Conservation (phyloP, 2,329 filamentous ascomycete genomes). For the Neurospora sp. region DNA sequence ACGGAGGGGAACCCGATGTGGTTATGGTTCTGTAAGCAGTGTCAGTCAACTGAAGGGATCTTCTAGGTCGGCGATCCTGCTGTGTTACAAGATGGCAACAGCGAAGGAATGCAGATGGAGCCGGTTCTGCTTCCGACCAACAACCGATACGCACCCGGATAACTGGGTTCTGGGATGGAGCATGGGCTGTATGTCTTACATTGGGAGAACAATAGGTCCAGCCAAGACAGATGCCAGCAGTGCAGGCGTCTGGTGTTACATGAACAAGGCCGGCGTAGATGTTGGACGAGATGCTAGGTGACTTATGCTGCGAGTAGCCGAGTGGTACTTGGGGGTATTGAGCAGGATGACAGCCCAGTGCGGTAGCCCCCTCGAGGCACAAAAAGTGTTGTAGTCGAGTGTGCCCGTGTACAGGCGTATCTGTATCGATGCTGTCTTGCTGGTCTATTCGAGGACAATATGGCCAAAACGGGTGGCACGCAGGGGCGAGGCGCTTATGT, state of each 20-base stretch:
- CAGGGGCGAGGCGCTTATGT: background rate
- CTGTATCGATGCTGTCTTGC: slow-evolving; percentile 1
- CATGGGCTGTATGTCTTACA: slow-evolving; percentile 11
- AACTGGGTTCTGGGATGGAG: slow-evolving; percentile 14
- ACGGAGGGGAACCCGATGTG: background rate
- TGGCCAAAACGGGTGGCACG: background rate
- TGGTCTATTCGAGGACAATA: background rate
- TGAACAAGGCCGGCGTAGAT: slow-evolving; percentile 5
- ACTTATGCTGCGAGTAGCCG: slow-evolving; percentile 4
- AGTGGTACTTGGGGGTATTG: slow-evolving; percentile 6
- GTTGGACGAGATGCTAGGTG: background rate
- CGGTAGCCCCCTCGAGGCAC: background rate
- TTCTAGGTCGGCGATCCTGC: background rate
- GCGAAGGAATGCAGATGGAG: slow-evolving; percentile 5
- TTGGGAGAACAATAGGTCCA: slow-evolving; percentile 5
- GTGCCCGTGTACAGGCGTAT: background rate
- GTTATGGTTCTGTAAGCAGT: slow-evolving; percentile 5
- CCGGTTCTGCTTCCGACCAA: slow-evolving; percentile 7
- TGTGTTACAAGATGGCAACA: slow-evolving; percentile 5
- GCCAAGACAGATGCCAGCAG: slow-evolving; percentile 2
- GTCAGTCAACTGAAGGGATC: slow-evolving; percentile 8
- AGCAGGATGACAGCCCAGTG: background rate
- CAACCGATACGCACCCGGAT: slow-evolving; percentile 14
- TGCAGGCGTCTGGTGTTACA: slow-evolving; percentile 3
- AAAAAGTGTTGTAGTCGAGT: slow-evolving; percentile 1